Base-by-base conservation (phyloP, 169 alveolate genomes). In the Miamiensis avidus region DNA sequence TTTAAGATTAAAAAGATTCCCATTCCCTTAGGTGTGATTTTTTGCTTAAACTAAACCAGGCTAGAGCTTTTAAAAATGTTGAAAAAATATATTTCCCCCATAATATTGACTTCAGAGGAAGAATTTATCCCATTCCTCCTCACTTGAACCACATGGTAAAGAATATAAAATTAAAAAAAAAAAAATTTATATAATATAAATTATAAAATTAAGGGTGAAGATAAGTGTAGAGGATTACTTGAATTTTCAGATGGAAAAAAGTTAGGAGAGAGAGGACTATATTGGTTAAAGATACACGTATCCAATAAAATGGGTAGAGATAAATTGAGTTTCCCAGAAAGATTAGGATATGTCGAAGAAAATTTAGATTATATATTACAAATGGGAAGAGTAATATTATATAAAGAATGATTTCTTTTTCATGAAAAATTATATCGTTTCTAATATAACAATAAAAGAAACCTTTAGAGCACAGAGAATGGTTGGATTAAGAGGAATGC, bases 61-160 rank as follows among this genome's bases (percentile, higher is more conserved):
- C 99, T 0, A 90, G 92, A 72, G 92, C 96, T 65, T 98, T 97
- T 65, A 94, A 92, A 81, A 64, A 91, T 30, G 93, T 94, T 81
- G 91, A 91, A 26, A 88, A 94, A n/a, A 88, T 98, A 1, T 98
- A 98, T 92, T 97, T 98, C 90, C 99, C 99, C 29, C 99, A 97
- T 88, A 98, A 98, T 91, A 93, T 98, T 79, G 99, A 98, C 92
- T 98, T 98, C 87, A 91, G 99, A 69, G 99, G 99, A 16, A 92
- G 99, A 85, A 94, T 97, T 91, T 98, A 98, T 89, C 99, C 99
- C 0, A 92, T 98, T 30, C 98, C 99, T 82, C 99, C 99, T 20
- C 99, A 97, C 84, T 91, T 98, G 32, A 96, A 97, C 85, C 99
- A 98, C 87, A 94, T 97, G 97, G 69, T 49, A 49, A 49, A 49